Percentiles rank a stretch among this genome's conserved stretches.
Evolutionary conservation across 179 eudicot species (phyloP).

Genomic region (Actinidia polygama): DNA sequence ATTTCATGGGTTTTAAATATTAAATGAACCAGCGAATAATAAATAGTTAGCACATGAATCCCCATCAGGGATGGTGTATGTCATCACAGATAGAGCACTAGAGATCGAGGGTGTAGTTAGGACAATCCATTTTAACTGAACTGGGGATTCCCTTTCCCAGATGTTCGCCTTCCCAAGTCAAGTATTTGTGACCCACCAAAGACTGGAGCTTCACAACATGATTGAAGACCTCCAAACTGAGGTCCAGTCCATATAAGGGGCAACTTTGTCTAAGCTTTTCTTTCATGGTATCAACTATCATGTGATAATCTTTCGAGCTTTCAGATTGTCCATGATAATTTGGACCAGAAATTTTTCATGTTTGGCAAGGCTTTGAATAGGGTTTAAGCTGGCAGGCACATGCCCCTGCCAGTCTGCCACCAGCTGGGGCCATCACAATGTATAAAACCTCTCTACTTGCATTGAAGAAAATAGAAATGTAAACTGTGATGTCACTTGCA

Average conservation of each 20-base stretch:
- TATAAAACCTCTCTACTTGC: background rate
- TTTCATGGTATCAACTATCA: too few relatives aligned
- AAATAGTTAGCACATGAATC: too few relatives aligned
- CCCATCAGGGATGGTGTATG: too few relatives aligned
- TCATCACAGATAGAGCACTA: too few relatives aligned
- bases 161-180: constrained; percentile 2
- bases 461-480: background rate
- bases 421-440: background rate
- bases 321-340: background rate
- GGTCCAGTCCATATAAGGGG: too few relatives aligned
- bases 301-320: background rate
- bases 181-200: constrained; percentile 5
- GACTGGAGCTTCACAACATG: constrained; percentile 13
- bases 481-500: background rate
- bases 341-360: too few relatives aligned
- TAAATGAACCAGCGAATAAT: background rate
- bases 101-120: background rate
- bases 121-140: background rate
- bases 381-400: background rate
- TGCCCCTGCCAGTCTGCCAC: background rate
- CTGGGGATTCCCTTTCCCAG: constrained; percentile 7
- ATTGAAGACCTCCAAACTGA: background rate
- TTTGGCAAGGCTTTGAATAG: background rate
- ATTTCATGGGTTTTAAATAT: background rate
- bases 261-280: too few relatives aligned